These are phyloP conservation scores for Leptosphaerulina australis DNA, from an alignment of 2,329 filamentous ascomycete genomes.

Conservation along the genomic window DNA sequence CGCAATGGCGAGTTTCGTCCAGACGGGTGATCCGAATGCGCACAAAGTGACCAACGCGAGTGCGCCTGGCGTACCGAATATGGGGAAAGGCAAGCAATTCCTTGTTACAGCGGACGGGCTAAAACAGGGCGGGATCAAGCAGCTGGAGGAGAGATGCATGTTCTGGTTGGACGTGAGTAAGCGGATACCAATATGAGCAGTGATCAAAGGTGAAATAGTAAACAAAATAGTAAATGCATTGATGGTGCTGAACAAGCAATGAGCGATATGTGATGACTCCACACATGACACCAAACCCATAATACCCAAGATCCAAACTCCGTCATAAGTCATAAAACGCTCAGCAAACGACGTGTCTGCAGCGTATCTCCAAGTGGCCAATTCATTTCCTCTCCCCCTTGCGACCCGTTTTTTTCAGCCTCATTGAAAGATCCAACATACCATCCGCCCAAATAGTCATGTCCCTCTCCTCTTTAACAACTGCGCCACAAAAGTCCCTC, in stretches of 20 bases:
- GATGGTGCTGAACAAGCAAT: neutral
- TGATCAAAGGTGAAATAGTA: neutral
- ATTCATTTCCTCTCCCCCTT: constrained; percentile 49
- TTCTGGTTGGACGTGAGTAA: constrained; percentile 60
- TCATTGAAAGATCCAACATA: constrained; percentile 51
- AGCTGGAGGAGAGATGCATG: constrained; percentile 56
- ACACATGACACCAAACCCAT: neutral
- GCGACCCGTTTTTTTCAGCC: constrained; percentile 53
- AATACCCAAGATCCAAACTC: constrained; percentile 3
- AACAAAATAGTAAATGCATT: neutral
- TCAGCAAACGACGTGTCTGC: neutral
- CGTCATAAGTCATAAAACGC: constrained; percentile 12
- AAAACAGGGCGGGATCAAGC: constrained; percentile 45
- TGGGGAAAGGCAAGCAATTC: constrained; percentile 56
- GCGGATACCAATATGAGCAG: constrained; percentile 52
- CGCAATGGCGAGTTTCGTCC: constrained; percentile 65
- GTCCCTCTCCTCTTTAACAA: constrained; percentile 33
- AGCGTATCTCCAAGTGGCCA: neutral
- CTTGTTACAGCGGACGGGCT: constrained; percentile 58
- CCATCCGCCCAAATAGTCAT: constrained; percentile 53
- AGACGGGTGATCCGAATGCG: constrained; percentile 64
- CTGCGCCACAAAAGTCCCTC: constrained; percentile 55
- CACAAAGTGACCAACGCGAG: constrained; percentile 59
- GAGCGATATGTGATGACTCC: neutral
- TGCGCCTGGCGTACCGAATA: constrained; percentile 54